Evolutionary conservation across 495 filamentous ascomycete genomes (phyloP), one percentile per base, ranked within the genome.

Genomic region (Penicillium herquei): DNA sequence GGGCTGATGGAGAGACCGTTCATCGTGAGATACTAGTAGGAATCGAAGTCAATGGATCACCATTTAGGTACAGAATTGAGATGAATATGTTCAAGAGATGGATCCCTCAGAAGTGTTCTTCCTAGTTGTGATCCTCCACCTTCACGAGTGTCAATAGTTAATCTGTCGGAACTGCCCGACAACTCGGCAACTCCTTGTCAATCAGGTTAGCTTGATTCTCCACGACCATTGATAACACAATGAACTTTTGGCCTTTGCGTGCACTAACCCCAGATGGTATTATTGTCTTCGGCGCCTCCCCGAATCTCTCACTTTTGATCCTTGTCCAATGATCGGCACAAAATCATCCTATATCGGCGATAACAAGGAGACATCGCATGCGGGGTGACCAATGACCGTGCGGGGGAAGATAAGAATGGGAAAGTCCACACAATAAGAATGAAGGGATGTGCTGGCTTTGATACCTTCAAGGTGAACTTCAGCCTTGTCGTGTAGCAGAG

Each of bases 1-100:
- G 65, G 58, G 12, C 56, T 55, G 51, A 71, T 69, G 32, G 50
- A 16, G 13, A 72, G 64, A 43, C 64, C 62, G 55, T 69, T 66
- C 71, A 74, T 72, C 39, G 11, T 55, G 32, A 26, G n/a, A n/a
- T n/a, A n/a, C n/a, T n/a, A n/a, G 1, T 9, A 18, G 17, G 12
- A 3, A 18, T 17, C 11, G 6, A 7, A 12, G 31, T 39, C 6
- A 44, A 44, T 18, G 12, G 17, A 50, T 11, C 31, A 17, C 8
- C 0, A 26, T 26, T 8, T 35, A 26, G 8, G 12, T 17, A 42
- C 21, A 18, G 12, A 17, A 5, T 17, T 7, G 7, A 21, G 7
- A 16, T 17, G 2, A 42, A 1, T 3, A n/a, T 9, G 7, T 44
- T 17, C 11, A 47, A 4, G 30, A 26, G 21, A 26, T 32, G 45